Conservation (phyloP, 163 green algal species). For the Scenedesmus sp. region DNA sequence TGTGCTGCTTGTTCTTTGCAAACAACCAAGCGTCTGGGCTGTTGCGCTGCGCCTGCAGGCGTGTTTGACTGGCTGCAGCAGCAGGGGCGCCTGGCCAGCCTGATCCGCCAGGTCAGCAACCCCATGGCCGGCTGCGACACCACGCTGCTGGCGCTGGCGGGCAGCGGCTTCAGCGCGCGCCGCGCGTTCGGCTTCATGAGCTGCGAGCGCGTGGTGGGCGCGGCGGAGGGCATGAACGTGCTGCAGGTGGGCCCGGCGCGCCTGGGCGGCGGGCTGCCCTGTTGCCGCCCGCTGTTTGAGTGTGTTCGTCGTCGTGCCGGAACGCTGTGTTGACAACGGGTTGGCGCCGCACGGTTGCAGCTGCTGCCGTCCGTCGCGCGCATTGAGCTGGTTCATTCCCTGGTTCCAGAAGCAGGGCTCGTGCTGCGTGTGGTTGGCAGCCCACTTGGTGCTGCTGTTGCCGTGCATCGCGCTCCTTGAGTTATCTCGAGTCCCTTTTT, state of each 20-base stretch:
- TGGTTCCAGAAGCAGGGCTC: too few species aligned
- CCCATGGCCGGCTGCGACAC: constrained; percentile 95
- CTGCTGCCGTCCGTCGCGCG: too few species aligned
- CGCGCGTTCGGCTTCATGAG: constrained; percentile 95
- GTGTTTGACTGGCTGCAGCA: constrained; percentile 89
- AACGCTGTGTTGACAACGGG: too few species aligned
- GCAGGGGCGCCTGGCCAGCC: constrained; percentile 75
- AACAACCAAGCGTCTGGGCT: constrained; percentile 94
- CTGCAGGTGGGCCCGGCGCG: constrained; percentile 63
- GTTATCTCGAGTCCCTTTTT: too few species aligned
- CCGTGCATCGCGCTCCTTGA: too few species aligned
- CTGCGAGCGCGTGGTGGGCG: constrained; percentile 93
- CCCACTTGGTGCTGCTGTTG: too few species aligned
- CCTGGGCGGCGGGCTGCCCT: neutral
- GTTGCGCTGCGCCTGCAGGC: constrained; percentile 50
- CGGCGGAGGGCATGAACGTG: constrained; percentile 98
- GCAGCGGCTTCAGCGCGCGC: constrained; percentile 74
- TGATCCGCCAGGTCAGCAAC: constrained; percentile 98
- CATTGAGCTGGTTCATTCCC: too few species aligned
- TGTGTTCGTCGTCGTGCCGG: too few species aligned
- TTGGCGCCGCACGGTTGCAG: too few species aligned
- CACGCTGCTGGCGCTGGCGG: constrained; percentile 95
- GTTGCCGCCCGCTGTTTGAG: neutral
- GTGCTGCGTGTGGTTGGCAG: too few species aligned
- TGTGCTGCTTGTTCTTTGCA: too few species aligned